These are phyloP conservation scores for Myochromella boudieri DNA, from an alignment of 768 basidiomycete genomes.

Conservation along the genomic window DNA sequence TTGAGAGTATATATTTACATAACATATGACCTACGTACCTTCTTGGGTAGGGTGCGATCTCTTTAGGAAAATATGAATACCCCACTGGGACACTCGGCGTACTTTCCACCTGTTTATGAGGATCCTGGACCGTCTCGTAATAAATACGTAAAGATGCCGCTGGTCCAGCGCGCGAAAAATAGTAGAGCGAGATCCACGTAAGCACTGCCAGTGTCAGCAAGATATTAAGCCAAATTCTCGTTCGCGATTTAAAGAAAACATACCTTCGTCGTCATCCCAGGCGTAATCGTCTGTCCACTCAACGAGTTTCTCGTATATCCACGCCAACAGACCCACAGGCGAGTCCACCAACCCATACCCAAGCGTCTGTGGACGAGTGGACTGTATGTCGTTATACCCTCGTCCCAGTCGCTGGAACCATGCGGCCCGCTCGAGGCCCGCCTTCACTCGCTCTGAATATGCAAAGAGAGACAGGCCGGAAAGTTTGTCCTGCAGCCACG, in stretches of 20 bases:
- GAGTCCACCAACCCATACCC: slow-evolving; percentile 58
- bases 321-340: slow-evolving; percentile 51
- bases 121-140: slow-evolving; percentile 39
- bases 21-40: slow-evolving; percentile 7
- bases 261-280: slow-evolving; percentile 60
- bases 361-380: slow-evolving; percentile 50
- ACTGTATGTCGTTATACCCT: slow-evolving; percentile 42
- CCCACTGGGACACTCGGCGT: slow-evolving; percentile 47
- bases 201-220: slow-evolving; percentile 37
- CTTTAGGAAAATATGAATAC: slow-evolving; percentile 52
- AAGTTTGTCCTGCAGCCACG: slow-evolving; percentile 25
- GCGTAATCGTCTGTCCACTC: slow-evolving; percentile 51
- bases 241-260: background rate
- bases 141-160: slow-evolving; percentile 61
- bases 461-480: slow-evolving; percentile 17
- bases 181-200: slow-evolving; percentile 62
- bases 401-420: slow-evolving; percentile 26
- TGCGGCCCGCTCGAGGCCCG: slow-evolving; percentile 26
- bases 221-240: slow-evolving; percentile 1
- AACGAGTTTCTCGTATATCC: slow-evolving; percentile 54
- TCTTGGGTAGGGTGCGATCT: slow-evolving; percentile 32
- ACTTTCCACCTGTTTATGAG: background rate
- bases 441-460: slow-evolving; percentile 31
- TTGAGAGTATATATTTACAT: background rate
- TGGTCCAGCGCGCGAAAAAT: slow-evolving; percentile 44